Evolutionary conservation across 129 eudicot species (phyloP).

Genomic region (Tagetes patula): DNA sequence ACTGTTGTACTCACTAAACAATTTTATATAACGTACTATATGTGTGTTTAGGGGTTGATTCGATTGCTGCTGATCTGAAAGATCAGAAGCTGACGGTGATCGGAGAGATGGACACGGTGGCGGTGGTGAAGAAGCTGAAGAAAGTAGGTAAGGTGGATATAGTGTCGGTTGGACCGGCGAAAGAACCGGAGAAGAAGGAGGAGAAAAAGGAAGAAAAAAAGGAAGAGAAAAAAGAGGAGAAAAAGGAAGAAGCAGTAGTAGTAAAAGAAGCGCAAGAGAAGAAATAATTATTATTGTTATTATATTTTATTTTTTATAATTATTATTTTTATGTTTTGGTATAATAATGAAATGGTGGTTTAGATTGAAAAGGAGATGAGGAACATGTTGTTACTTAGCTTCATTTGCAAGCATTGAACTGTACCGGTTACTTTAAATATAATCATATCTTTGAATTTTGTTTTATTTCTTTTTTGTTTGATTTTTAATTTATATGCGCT

Average conservation of each 20-base stretch:
- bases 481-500: neutral
- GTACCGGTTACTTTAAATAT: conserved; percentile 18
- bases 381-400: conserved; percentile 17
- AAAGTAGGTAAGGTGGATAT: conserved; percentile 85
- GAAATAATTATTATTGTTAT: conserved; percentile 1
- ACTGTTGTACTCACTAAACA: too few relatives aligned
- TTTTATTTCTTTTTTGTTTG: neutral
- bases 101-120: conserved; percentile 93
- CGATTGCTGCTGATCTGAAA: conserved; percentile 78
- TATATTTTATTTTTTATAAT: neutral
- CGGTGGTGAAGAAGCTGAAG: conserved; percentile 79
- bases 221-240: conserved; percentile 43
- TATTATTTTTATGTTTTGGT: neutral
- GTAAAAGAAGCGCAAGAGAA: conserved; percentile 45
- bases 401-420: conserved; percentile 37
- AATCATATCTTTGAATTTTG: conserved; percentile 19
- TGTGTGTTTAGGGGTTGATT: conserved; percentile 64
- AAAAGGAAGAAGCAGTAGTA: conserved; percentile 34
- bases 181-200: conserved; percentile 82
- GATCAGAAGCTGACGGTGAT: conserved; percentile 90
- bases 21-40: too few relatives aligned
- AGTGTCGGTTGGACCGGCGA: conserved; percentile 91
- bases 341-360: conserved; percentile 1
- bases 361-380: conserved; percentile 6
- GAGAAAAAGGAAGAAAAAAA: conserved; percentile 60